Evolutionary conservation across 306 rosid species (phyloP).

Genomic region (Trichosanthes truncata): DNA sequence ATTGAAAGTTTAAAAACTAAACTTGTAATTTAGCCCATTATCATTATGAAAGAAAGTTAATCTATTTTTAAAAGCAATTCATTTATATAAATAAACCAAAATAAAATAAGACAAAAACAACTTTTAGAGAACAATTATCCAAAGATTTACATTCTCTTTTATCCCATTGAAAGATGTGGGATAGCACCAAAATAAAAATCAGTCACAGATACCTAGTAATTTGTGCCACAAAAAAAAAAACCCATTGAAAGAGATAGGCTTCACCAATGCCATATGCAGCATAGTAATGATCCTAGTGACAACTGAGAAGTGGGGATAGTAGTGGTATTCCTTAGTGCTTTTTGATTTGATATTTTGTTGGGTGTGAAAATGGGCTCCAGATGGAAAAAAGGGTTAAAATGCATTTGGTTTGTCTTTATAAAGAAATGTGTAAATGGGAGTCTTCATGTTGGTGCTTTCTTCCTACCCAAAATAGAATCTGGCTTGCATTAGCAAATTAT

Average conservation of each 20-base stretch:
- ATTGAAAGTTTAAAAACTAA: too few relatives aligned
- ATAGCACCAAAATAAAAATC: not conserved
- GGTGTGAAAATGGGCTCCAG: not conserved
- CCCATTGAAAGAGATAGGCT: not conserved
- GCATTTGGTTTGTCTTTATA: not conserved
- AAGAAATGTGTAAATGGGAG: not conserved
- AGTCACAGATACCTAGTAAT: not conserved
- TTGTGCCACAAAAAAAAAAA: not conserved
- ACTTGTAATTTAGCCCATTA: too few relatives aligned
- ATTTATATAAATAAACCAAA: too few relatives aligned
- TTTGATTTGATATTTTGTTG: not conserved
- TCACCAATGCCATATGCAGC: not conserved
- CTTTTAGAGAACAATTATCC: not conserved
- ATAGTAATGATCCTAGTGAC: not conserved
- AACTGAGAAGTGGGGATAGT: not conserved
- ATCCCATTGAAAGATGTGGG: not conserved
- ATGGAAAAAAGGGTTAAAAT: not conserved
- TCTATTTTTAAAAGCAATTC: not conserved
- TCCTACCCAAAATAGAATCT: not conserved
- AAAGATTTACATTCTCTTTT: not conserved
- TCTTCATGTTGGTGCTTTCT: not conserved
- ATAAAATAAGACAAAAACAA: not conserved
- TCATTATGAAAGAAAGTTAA: not conserved
- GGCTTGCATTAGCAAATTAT: not conserved
- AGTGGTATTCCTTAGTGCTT: not conserved